A percentile compares a stretch with the other conserved stretches of the same genome.
Conservation (phyloP, 352 stramenopile species). For the Phytophthora aleatoria region DNA sequence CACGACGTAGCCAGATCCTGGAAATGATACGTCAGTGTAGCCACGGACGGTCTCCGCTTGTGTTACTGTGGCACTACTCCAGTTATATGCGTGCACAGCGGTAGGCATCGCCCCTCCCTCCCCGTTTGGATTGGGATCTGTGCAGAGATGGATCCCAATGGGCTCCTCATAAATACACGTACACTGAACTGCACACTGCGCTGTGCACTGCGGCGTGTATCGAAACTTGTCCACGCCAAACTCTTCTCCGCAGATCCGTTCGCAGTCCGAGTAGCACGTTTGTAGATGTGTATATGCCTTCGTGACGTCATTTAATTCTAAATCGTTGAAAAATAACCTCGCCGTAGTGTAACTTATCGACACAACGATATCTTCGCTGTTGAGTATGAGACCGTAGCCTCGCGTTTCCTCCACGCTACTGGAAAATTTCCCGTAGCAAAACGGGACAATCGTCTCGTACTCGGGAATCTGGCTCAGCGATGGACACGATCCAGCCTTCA, state of each 20-base stretch:
- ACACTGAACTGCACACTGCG: constrained; percentile 57
- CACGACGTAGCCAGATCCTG: constrained; percentile 65
- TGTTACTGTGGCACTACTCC: constrained; percentile 38
- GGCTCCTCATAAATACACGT: constrained; percentile 75
- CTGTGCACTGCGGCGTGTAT: constrained; percentile 48
- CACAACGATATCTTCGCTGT: constrained; percentile 53
- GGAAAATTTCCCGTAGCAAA: constrained; percentile 63
- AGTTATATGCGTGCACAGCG: constrained; percentile 61
- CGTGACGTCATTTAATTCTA: constrained; percentile 25
- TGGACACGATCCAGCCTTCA: constrained; percentile 57
- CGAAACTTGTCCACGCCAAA: constrained; percentile 67
- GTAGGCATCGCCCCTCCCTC: constrained; percentile 34
- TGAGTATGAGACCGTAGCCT: constrained; percentile 66
- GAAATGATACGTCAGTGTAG: constrained; percentile 48
- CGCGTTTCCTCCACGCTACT: constrained; percentile 37
- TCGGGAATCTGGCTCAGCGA: constrained; percentile 56
- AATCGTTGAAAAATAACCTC: constrained; percentile 50
- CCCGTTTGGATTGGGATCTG: constrained; percentile 58
- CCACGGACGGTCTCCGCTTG: constrained; percentile 23
- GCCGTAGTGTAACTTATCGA: constrained; percentile 52
- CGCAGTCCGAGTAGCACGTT: constrained; percentile 61
- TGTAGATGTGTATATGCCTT: constrained; percentile 58
- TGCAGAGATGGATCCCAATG: constrained; percentile 47
- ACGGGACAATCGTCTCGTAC: constrained; percentile 64
- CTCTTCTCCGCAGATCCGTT: constrained; percentile 40